Evolutionary conservation across 1,139 yeast species (phyloP).

Genomic region (Sugiyamaella paludigena): DNA sequence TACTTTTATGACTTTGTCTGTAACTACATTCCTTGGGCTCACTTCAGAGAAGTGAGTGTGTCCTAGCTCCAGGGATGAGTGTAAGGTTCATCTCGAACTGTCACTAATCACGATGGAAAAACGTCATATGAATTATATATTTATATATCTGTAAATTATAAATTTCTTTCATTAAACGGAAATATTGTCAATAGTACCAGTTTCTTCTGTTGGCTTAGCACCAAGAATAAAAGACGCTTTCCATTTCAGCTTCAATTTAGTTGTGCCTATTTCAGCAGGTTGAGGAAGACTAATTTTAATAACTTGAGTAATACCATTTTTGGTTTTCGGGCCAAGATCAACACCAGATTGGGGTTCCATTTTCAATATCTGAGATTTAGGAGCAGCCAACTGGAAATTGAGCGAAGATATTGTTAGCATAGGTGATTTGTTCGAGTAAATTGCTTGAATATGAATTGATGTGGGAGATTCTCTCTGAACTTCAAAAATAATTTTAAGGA

Average conservation of each 20-base stretch:
- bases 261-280: slow-evolving; percentile 34
- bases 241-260: slow-evolving; percentile 70
- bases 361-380: slow-evolving; percentile 63
- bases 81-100: no score
- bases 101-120: no score
- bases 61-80: no score
- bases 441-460: slow-evolving; percentile 46
- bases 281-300: slow-evolving; percentile 56
- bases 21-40: background rate
- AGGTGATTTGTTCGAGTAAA: slow-evolving; percentile 49
- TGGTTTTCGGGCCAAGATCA: slow-evolving; percentile 49
- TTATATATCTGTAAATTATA: no score
- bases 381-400: slow-evolving; percentile 77
- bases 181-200: slow-evolving; percentile 33
- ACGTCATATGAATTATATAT: no score
- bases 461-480: slow-evolving; percentile 41
- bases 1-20: no score
- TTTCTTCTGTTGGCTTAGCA: slow-evolving; percentile 21
- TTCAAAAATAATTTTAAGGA: slow-evolving; percentile 51
- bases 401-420: slow-evolving; percentile 45
- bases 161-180: slow-evolving; percentile 1
- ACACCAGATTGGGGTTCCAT: slow-evolving; percentile 71
- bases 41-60: no score
- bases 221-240: slow-evolving; percentile 58
- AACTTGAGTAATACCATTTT: slow-evolving; percentile 58